Conservation (phyloP, 139 green algal species). For the Diplosphaera chodatii region DNA sequence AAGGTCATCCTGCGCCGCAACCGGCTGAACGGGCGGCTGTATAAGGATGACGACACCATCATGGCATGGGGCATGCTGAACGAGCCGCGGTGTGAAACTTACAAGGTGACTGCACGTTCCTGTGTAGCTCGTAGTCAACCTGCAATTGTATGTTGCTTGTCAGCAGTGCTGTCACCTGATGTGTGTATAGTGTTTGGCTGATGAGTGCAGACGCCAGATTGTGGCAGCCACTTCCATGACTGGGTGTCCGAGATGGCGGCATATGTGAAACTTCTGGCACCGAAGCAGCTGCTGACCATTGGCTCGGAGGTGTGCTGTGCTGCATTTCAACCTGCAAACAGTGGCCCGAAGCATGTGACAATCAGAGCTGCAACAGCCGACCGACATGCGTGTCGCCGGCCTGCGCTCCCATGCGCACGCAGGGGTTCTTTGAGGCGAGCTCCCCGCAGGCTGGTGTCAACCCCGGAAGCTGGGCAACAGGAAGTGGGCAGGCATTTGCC, state of each 20-base stretch:
- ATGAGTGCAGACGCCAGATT: slow-evolving; percentile 17
- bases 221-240: slow-evolving; percentile 9
- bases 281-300: slow-evolving; percentile 50
- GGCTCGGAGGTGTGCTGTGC: slow-evolving; percentile 17
- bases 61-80: slow-evolving; percentile 59
- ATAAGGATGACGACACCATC: slow-evolving; percentile 72
- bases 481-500: slow-evolving; percentile 46
- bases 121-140: no score
- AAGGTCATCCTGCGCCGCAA: slow-evolving; percentile 29
- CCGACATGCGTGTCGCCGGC: no score
- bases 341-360: no score
- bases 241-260: slow-evolving; percentile 39
- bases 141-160: no score
- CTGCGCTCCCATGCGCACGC: no score
- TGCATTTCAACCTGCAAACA: not conserved
- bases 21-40: slow-evolving; percentile 35
- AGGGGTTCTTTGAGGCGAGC: slow-evolving; percentile 47
- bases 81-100: slow-evolving; percentile 37
- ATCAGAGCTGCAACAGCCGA: no score
- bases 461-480: slow-evolving; percentile 29
- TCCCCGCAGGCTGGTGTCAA: slow-evolving; percentile 6
- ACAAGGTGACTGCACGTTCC: not conserved
- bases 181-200: no score
- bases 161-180: not conserved
- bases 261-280: slow-evolving; percentile 36